These are phyloP conservation scores for Leccinellum luteum DNA, from an alignment of 768 basidiomycete species.

Conservation along the genomic window DNA sequence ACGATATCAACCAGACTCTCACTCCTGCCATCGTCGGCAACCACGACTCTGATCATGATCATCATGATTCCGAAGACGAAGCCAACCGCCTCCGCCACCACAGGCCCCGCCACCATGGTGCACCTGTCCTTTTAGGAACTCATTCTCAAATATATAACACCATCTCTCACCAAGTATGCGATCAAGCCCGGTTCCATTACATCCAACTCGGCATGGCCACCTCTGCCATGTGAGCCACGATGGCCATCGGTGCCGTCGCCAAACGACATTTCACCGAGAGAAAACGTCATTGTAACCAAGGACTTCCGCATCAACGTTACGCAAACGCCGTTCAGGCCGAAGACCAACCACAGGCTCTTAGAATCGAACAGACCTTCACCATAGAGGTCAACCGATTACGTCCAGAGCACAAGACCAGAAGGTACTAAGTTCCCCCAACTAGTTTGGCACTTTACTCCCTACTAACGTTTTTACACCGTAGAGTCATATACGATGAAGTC, in stretches of 20 bases:
- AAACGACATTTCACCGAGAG: background rate
- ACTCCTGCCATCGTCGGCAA: too few relatives aligned
- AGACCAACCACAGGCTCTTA: background rate
- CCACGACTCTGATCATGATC: too few relatives aligned
- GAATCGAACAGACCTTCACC: conserved; percentile 1
- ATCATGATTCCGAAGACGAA: too few relatives aligned
- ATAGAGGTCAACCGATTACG: background rate
- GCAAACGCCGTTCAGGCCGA: background rate
- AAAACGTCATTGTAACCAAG: background rate
- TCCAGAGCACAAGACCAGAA: background rate
- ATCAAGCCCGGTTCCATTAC: conserved; percentile 3
- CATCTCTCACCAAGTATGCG: background rate
- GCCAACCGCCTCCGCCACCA: too few relatives aligned
- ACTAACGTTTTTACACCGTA: too few relatives aligned
- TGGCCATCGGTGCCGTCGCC: accelerated
- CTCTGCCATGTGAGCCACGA: background rate
- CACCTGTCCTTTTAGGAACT: background rate
- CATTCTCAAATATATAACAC: conserved; percentile 3
- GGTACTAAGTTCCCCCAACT: too few relatives aligned
- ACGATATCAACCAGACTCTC: background rate
- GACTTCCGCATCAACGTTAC: background rate
- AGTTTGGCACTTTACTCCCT: too few relatives aligned
- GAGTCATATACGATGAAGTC: background rate
- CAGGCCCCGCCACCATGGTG: too few relatives aligned
- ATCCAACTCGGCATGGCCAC: conserved; percentile 6